A percentile compares a stretch with the other conserved stretches of the same genome.
Conservation (phyloP, 2,329 filamentous ascomycete species). For the Cercospora sesami region DNA sequence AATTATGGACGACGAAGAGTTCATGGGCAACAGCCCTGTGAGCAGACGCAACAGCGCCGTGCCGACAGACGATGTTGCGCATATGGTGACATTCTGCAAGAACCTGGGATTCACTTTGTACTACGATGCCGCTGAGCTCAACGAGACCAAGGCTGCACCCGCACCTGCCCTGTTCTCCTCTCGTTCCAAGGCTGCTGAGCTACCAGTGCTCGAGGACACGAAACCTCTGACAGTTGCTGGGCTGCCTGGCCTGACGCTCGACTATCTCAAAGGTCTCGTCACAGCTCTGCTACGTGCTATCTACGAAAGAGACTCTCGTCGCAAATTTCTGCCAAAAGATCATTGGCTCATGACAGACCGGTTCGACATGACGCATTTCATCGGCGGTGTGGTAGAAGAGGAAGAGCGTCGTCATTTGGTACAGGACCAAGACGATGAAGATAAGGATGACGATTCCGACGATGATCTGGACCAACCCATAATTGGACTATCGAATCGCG, state of each 20-base stretch:
- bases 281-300: slow-evolving; percentile 81
- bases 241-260: slow-evolving; percentile 70
- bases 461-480: slow-evolving; percentile 41
- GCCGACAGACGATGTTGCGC: slow-evolving; percentile 67
- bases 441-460: slow-evolving; percentile 51
- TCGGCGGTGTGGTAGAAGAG: slow-evolving; percentile 81
- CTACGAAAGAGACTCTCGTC: slow-evolving; percentile 88
- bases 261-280: slow-evolving; percentile 75
- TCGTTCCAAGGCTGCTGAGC: slow-evolving; percentile 6
- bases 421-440: slow-evolving; percentile 62
- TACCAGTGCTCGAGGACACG: slow-evolving; percentile 27
- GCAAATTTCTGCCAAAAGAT: slow-evolving; percentile 75
- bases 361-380: slow-evolving; percentile 84
- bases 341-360: slow-evolving; percentile 93
- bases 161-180: slow-evolving; percentile 11
- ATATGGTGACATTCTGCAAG: slow-evolving; percentile 80
- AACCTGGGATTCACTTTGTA: slow-evolving; percentile 87
- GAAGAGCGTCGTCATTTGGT: slow-evolving; percentile 75
- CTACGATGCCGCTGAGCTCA: slow-evolving; percentile 69
- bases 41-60: slow-evolving; percentile 63
- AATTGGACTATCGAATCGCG: slow-evolving; percentile 36
- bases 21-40: slow-evolving; percentile 48
- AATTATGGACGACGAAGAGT: slow-evolving; percentile 95
- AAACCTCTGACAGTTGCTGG: slow-evolving; percentile 55
- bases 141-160: slow-evolving; percentile 17